Evolutionary conservation across 2,329 filamentous ascomycete genomes (phyloP).

Genomic region (Hymenoscyphus repandus): DNA sequence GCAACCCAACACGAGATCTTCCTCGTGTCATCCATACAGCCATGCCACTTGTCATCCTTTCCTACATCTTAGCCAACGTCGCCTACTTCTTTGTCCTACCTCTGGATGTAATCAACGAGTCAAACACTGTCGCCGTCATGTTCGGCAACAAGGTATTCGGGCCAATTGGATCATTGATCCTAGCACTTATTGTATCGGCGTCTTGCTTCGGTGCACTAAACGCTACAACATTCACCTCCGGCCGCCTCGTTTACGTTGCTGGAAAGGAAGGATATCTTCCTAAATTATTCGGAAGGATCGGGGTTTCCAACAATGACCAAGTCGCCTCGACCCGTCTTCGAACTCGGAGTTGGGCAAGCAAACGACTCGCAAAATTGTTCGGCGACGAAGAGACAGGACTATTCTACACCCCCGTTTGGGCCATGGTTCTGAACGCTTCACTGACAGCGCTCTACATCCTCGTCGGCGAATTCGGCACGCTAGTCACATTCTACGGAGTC

Average conservation of each 20-base stretch:
- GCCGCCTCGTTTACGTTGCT: conserved; percentile 86
- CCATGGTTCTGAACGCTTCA: conserved; percentile 73
- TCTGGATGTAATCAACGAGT: conserved; percentile 69
- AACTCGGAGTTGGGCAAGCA: conserved; percentile 52
- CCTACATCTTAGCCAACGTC: conserved; percentile 85
- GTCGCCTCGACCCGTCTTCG: conserved; percentile 39
- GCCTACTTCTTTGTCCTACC: conserved; percentile 94
- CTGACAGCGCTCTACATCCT: conserved; percentile 74
- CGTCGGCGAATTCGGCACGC: conserved; percentile 83
- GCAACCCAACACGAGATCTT: conserved; percentile 82
- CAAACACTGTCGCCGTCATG: conserved; percentile 92
- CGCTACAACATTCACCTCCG: conserved; percentile 88
- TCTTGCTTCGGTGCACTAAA: conserved; percentile 95
- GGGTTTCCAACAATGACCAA: conserved; percentile 48
- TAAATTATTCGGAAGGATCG: conserved; percentile 74
- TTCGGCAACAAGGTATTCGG: conserved; percentile 92
- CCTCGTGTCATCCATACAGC: conserved; percentile 94
- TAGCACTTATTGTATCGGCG: conserved; percentile 83
- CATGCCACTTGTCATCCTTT: conserved; percentile 87
- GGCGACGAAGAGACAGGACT: conserved; percentile 75
- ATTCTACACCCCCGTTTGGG: conserved; percentile 91
- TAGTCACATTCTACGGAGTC: conserved; percentile 96
- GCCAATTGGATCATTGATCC: conserved; percentile 69
- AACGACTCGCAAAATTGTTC: conserved; percentile 54
- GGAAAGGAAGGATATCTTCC: conserved; percentile 95